Conservation (phyloP, 2,329 filamentous ascomycete genomes). For the Geoglossum cookeanum region DNA sequence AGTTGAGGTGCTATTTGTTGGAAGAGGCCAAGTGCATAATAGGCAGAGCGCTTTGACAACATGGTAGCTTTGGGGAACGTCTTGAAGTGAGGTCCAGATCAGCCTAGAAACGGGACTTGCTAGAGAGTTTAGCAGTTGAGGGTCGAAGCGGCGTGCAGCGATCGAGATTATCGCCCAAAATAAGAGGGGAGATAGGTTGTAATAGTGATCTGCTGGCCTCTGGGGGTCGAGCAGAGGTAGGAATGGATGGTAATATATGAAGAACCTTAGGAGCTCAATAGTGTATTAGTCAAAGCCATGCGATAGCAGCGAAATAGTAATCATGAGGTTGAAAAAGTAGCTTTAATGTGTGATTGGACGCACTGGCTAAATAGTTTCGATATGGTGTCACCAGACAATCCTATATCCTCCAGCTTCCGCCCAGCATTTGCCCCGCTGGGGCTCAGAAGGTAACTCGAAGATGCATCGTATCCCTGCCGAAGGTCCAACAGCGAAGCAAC, state of each 20-base stretch:
- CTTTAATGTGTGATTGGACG: not conserved
- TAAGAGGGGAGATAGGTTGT: conserved; percentile 57
- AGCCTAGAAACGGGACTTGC: conserved; percentile 47
- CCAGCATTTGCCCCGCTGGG: conserved; percentile 31
- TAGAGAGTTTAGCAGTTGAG: conserved; percentile 45
- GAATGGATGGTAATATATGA: conserved; percentile 57
- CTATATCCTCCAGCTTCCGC: conserved; percentile 36
- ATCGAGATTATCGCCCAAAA: conserved; percentile 74
- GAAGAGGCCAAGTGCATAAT: conserved; percentile 64
- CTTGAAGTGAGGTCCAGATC: conserved; percentile 58
- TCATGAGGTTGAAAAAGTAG: not conserved
- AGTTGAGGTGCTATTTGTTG: conserved; percentile 60
- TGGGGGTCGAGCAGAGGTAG: conserved; percentile 52
- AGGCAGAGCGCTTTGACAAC: conserved; percentile 67
- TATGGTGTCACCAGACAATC: conserved; percentile 24
- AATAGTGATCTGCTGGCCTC: conserved; percentile 53
- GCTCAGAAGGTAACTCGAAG: conserved; percentile 36
- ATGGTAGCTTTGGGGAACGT: conserved; percentile 60
- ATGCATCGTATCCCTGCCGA: conserved; percentile 26
- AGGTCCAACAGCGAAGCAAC: conserved; percentile 47
- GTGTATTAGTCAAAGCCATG: conserved; percentile 34
- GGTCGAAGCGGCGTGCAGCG: conserved; percentile 53
- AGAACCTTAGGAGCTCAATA: conserved; percentile 54
- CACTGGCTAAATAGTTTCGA: conserved; percentile 15
- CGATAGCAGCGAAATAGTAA: conserved; percentile 18